Evolutionary conservation across 257 asterid genomes (phyloP), one percentile per base, ranked within the genome.

Genomic region (Echium plantagineum): DNA sequence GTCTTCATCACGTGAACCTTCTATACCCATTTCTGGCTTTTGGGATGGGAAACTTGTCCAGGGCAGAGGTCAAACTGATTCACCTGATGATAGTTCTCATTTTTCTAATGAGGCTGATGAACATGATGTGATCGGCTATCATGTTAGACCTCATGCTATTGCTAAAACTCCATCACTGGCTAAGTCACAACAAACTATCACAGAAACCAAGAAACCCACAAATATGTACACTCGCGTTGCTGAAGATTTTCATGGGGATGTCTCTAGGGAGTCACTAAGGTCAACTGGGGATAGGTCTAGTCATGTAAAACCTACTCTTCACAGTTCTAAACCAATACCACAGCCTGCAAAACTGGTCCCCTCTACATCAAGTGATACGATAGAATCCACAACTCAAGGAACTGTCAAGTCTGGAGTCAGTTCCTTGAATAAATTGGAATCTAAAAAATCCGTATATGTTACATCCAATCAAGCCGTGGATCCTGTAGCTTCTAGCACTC

Each of bases 21-120:
- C 91, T 59, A 71, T 83, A 67, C 73, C 81, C 70, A 76, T 85
- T 4, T 75, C 84, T 77, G 86, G 69, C 60, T 87, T 85, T 60
- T 87, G 94, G 91, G 84, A 72, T 57, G 93, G 84, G 66, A 52
- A 78, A 60, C 66, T 74, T 66, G 80, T 74, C 58, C 63, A 52
- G 65, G 57, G 66, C 61, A 76, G 74, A 70, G 69, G 78, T 64
- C 72, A 77, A 77, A 69, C 59, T 48, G 74, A 70, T 54, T 66
- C 71, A 35, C 31, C 58, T 59, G 69, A 71, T 68, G 77, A 61
- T 57, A 52, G 4, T 58, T 57, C 19, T 64, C 63, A 71, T 68
- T 54, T 66, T 64, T 67, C 62, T 21, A 61, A 60, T 49, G 70
- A 73, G 24, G 61, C 63, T 59, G 52, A 69, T 55, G 78, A 68